Base-by-base conservation (phyloP, 2,329 filamentous ascomycete species). In the Grosmannia serpens region DNA sequence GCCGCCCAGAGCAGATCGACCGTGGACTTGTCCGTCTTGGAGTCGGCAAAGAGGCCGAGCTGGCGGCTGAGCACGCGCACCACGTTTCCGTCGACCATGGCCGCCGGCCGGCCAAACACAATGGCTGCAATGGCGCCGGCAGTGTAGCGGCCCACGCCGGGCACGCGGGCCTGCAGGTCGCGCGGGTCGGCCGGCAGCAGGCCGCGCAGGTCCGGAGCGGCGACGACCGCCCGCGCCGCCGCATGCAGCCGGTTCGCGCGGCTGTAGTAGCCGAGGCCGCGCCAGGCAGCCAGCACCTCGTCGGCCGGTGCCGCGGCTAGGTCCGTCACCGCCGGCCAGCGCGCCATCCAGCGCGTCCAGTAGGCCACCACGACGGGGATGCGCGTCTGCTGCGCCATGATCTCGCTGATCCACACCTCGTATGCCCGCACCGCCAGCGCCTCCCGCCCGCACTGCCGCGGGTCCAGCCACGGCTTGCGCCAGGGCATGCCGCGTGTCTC, bases 381-480 rank as follows among this genome's bases (percentile, higher is more conserved):
- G 31, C 83, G 79, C 2, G 83, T 86, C 69, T 86, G 83, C 67
- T 86, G 83, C 13, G 85, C 74, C 83, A 86, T 86, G 63, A 85
- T 80, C 70, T 86, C 83, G 65, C 78, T 82, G 65, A 86, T 83
- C 80, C 82, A 85, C 53, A 86, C 82, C 67, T 85, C 77, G 69
- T 86, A 86, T 2, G 82, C 83, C 53, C 83, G 77, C 33, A 71
- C 75, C 59, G 78, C 76, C 13, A 84, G 71, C 3, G 67, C 68
- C 4, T 17, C 26, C 29, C 54, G 54, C 4, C 10, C 6, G 50
- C 50, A 31, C n/a, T 20, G 35, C 13, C 10, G 15, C 11, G 76
- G 77, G 57, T 82, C 70, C 56, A 81, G 71, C 79, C 81, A 86
- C 2, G 74, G 61, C 63, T 83, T 81, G 33, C 83, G 78, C 80